A percentile compares a stretch with the other conserved stretches of the same genome.
phyloP scores from a whole-genome alignment of 140 eudicot genomes.

The Anethum foeniculum region DNA sequence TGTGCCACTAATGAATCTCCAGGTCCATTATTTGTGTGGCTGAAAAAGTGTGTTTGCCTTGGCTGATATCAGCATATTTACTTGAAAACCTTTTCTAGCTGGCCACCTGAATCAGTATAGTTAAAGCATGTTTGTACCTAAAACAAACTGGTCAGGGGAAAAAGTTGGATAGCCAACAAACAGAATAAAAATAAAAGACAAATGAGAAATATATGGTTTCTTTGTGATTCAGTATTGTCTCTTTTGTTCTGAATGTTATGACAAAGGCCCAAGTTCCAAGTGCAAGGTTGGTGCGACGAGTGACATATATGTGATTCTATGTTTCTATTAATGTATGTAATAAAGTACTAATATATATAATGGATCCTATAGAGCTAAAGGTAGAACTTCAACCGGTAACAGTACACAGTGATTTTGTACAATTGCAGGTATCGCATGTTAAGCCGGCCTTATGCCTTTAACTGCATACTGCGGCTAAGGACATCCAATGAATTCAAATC shows the following conservation, averaged over 20 bases:
- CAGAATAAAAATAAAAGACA: too few species aligned
- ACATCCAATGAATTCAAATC: slow-evolving; percentile 78
- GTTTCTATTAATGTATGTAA: neutral
- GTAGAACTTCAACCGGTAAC: neutral
- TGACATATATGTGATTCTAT: neutral
- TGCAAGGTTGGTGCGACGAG: neutral
- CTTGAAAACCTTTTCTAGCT: neutral
- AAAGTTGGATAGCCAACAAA: neutral
- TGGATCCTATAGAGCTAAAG: neutral
- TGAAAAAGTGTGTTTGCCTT: neutral
- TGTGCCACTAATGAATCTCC: neutral
- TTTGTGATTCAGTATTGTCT: neutral
- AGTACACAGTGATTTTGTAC: slow-evolving; percentile 10
- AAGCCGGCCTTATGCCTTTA: slow-evolving; percentile 89
- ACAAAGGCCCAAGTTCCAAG: neutral
- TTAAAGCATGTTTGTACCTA: neutral
- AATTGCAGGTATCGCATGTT: slow-evolving; percentile 86
- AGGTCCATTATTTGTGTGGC: neutral
- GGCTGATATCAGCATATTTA: neutral
- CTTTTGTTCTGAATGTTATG: neutral
- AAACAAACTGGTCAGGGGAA: neutral
- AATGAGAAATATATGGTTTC: neutral
- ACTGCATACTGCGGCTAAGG: slow-evolving; percentile 79
- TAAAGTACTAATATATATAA: neutral
- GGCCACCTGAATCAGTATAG: neutral